Conservation (phyloP, 192 early-diverging fungal species). For the Dissophora globulifera region DNA sequence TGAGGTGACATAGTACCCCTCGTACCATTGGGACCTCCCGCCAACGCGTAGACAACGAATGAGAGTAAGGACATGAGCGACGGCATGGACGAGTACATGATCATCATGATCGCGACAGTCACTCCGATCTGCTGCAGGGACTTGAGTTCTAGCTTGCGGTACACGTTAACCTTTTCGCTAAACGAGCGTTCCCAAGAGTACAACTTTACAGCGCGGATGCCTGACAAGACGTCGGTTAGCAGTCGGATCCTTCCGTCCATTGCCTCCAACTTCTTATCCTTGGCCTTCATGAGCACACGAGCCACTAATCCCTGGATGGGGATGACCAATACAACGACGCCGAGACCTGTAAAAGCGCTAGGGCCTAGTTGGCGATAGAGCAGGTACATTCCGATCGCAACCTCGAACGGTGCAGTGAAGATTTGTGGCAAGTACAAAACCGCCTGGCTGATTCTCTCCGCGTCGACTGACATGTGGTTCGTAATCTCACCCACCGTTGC, state of each 20-base stretch:
- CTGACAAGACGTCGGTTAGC: conserved; percentile 41
- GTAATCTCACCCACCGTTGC: conserved; percentile 48
- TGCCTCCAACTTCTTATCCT: conserved; percentile 38
- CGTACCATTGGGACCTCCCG: conserved; percentile 15
- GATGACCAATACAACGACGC: conserved; percentile 21
- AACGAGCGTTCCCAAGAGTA: conserved; percentile 45
- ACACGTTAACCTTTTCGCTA: neutral
- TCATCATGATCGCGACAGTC: conserved; percentile 25
- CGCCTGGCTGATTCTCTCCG: conserved; percentile 16
- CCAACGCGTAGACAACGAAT: conserved; percentile 16
- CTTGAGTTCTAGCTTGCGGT: conserved; percentile 17
- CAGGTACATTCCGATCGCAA: conserved; percentile 21
- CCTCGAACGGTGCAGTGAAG: conserved; percentile 29
- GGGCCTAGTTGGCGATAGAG: conserved; percentile 35
- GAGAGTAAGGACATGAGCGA: conserved; percentile 27
- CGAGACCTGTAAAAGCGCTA: conserved; percentile 34
- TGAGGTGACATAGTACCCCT: conserved; percentile 11
- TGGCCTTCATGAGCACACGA: conserved; percentile 16
- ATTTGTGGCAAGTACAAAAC: conserved; percentile 2
- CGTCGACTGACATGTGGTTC: conserved; percentile 55
- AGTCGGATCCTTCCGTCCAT: conserved; percentile 54
- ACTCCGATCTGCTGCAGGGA: conserved; percentile 4
- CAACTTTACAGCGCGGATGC: conserved; percentile 56
- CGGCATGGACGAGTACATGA: conserved; percentile 35
- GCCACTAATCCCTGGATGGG: conserved; percentile 23